phyloP scores from a whole-genome alignment of 176 grass and related monocot genomes.

The Aegilops longissima region DNA sequence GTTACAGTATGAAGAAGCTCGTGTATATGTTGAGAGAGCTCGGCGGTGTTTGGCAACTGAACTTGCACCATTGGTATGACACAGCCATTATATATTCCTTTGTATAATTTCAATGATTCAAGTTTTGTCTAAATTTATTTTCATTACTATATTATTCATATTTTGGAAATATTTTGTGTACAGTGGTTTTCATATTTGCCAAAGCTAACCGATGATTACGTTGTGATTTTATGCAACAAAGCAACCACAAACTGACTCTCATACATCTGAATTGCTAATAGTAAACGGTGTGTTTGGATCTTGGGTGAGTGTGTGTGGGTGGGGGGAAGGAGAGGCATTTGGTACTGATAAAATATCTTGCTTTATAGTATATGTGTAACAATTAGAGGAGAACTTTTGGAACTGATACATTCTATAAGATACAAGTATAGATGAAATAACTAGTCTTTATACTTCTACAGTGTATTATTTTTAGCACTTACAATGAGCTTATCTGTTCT shows the following conservation, averaged over 20 bases:
- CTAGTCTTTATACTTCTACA: not conserved
- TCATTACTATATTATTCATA: not conserved
- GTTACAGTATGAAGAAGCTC: conserved; percentile 85
- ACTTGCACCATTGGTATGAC: conserved; percentile 83
- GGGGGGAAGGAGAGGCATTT: not conserved
- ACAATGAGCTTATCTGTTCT: not conserved
- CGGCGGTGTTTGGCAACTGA: conserved; percentile 96
- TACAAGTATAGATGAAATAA: not conserved
- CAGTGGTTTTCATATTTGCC: not conserved
- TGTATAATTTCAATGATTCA: not conserved
- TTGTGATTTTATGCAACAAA: not conserved
- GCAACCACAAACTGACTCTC: not conserved
- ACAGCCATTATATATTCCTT: conserved; percentile 21
- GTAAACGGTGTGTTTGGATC: not conserved
- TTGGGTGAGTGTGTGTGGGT: not conserved
- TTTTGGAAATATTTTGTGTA: not conserved
- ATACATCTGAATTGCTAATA: not conserved
- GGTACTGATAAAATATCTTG: not conserved
- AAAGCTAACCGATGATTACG: not conserved
- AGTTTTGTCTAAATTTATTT: not conserved
- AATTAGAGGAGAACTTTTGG: not conserved
- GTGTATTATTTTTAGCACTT: not conserved
- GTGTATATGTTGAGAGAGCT: conserved; percentile 78
- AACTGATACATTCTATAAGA: not conserved
- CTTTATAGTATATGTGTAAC: not conserved